Evolutionary conservation across 306 rosid species (phyloP), one percentile per base, ranked within the genome.

Genomic region (Gastrolobium villosum): DNA sequence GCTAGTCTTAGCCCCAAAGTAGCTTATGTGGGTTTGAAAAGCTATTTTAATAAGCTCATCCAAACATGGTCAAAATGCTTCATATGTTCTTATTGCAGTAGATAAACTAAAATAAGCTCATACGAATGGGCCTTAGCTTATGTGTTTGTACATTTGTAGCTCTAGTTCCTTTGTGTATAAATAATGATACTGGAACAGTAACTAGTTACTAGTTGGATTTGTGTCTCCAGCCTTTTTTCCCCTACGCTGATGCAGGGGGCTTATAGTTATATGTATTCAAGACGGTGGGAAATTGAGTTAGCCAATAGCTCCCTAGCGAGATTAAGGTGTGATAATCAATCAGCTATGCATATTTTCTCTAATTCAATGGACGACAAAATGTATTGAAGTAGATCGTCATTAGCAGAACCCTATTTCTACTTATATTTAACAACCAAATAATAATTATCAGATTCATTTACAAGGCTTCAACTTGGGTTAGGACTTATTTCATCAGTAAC

Each of bases 71-170:
- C 55, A 13, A 28, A 39, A 39, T 20, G 26, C 26, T 20, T 76
- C 37, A 30, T 45, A 63, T 6, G 28, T 5, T 8, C 62, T 46
- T 53, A 53, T 40, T 53, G 65, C 14, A 37, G 34, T 45, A 36
- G 59, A 39, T 50, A 52, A 76, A 49, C 35, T 76, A 41, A 39
- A 61, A 35, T 50, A 64, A 74, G 35, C 44, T 63, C 68, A 6
- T 32, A 11, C 46, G 10, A 48, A 14, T 14, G 31, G 31, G 7
- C 65, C 80, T 75, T 37, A 52, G 52, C 44, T 49, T 64, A 64
- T 76, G 34, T 40, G 67, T 48, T 65, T 28, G 10, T 31, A 66
- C 46, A 65, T 28, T 66, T 53, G 14, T 32, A 32, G 37, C 37
- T 34, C n/a, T 67, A 34, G 15, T 43, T 65, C 52, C 39, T 54